A percentile compares a stretch with the other conserved stretches of the same genome.
phyloP scores from a whole-genome alignment of 306 rosid species.

The Hippophae gyantsensis region DNA sequence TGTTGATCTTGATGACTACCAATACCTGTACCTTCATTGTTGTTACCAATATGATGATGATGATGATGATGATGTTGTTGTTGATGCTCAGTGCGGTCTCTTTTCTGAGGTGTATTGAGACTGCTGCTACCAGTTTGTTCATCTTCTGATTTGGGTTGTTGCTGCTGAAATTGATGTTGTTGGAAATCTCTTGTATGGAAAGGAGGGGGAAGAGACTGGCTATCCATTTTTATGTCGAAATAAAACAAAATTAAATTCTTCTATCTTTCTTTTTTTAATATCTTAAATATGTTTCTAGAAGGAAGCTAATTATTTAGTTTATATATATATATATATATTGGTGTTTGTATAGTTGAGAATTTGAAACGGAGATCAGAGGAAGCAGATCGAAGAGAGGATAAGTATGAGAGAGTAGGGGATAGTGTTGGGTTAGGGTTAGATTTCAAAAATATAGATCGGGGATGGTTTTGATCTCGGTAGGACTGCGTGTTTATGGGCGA shows the following conservation, averaged over 20 bases:
- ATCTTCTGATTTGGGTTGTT: slow-evolving; percentile 53
- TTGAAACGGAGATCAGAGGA: slow-evolving; percentile 12
- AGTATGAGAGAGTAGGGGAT: neutral
- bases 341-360: neutral
- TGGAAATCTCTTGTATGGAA: slow-evolving; percentile 76
- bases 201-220: slow-evolving; percentile 88
- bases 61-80: slow-evolving; percentile 29
- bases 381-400: neutral
- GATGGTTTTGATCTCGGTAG: slow-evolving; percentile 47
- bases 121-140: slow-evolving; percentile 74
- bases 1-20: slow-evolving; percentile 1
- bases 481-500: slow-evolving; percentile 69
- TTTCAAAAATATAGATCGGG: slow-evolving; percentile 31
- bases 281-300: neutral
- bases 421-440: slow-evolving; percentile 27
- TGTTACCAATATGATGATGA: neutral
- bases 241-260: neutral
- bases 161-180: slow-evolving; percentile 45
- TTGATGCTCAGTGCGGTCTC: slow-evolving; percentile 44
- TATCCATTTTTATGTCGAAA: slow-evolving; percentile 39
- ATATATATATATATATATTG: slow-evolving; percentile 4
- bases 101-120: slow-evolving; percentile 37
- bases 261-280: neutral
- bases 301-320: neutral
- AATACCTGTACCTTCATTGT: neutral